Conservation (phyloP, 192 early-diverging fungal species). For the Rhizophagus prolifer region DNA sequence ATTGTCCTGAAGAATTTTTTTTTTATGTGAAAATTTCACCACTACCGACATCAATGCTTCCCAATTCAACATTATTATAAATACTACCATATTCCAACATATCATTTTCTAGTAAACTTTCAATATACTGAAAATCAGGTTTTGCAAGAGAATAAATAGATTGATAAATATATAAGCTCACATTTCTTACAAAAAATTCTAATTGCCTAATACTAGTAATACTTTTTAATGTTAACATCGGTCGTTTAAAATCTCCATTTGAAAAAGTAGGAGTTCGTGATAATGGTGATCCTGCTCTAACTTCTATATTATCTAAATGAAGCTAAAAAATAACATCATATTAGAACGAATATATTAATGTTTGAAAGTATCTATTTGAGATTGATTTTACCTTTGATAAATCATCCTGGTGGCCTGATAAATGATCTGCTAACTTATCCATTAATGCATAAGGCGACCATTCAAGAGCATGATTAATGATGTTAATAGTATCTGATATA, state of each 20-base stretch:
- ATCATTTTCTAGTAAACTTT: slow-evolving; percentile 66
- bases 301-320: slow-evolving; percentile 1
- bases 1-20: too few relatives aligned
- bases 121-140: slow-evolving; percentile 77
- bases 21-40: not conserved
- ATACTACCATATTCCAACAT: slow-evolving; percentile 45
- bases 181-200: slow-evolving; percentile 73
- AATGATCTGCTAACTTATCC: slow-evolving; percentile 63
- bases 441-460: slow-evolving; percentile 59
- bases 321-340: not conserved
- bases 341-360: not conserved
- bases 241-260: slow-evolving; percentile 56
- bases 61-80: not conserved
- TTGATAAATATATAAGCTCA: slow-evolving; percentile 75
- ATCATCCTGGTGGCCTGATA: slow-evolving; percentile 42
- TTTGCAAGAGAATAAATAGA: slow-evolving; percentile 66
- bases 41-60: slow-evolving; percentile 1
- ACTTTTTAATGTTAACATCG: slow-evolving; percentile 70
- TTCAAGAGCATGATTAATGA: slow-evolving; percentile 45
- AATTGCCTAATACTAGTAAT: slow-evolving; percentile 72
- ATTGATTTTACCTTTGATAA: not conserved
- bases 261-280: slow-evolving; percentile 2
- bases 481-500: slow-evolving; percentile 80
- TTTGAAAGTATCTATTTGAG: not conserved
- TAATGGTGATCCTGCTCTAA: slow-evolving; percentile 6